A percentile compares a stretch with the other conserved stretches of the same genome.
These are phyloP conservation scores for Candida pseudoviswanathii DNA, from an alignment of 1,139 yeast genomes.

Conservation along the genomic window DNA sequence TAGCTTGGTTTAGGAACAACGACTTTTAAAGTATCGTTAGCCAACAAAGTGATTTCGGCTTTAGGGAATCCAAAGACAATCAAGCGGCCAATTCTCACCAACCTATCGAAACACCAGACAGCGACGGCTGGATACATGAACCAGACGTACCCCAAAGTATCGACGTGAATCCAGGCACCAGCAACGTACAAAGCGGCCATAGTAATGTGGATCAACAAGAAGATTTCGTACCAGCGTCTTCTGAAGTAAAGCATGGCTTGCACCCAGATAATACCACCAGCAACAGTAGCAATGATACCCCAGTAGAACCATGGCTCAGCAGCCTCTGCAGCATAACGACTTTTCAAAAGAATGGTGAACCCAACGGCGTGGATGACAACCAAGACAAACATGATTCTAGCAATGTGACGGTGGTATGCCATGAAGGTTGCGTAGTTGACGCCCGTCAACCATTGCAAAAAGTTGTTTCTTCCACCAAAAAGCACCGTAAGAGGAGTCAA, in stretches of 20 bases:
- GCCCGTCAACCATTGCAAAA: constrained; percentile 42
- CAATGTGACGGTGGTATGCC: constrained; percentile 41
- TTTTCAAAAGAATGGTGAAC: constrained; percentile 26
- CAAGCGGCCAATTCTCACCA: constrained; percentile 36
- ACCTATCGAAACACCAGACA: constrained; percentile 48
- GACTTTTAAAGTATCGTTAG: constrained; percentile 43
- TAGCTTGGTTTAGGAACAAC: constrained; percentile 40
- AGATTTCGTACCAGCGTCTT: constrained; percentile 45
- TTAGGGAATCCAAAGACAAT: constrained; percentile 40
- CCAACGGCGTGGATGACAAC: constrained; percentile 42
- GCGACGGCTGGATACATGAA: constrained; percentile 41
- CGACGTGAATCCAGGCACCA: constrained; percentile 47
- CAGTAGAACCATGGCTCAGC: constrained; percentile 26
- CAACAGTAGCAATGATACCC: constrained; percentile 35
- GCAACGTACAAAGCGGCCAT: constrained; percentile 43
- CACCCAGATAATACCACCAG: constrained; percentile 35
- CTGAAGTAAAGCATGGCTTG: constrained; percentile 45
- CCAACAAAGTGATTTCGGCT: constrained; percentile 34
- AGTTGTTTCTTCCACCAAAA: constrained; percentile 47
- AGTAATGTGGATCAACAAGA: constrained; percentile 41
- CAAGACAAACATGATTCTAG: constrained; percentile 31
- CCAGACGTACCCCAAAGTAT: constrained; percentile 39
- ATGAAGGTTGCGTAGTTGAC: constrained; percentile 39
- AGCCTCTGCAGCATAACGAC: constrained; percentile 14
- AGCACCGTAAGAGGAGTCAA: constrained; percentile 36